Base-by-base conservation (phyloP, 2,329 filamentous ascomycete genomes). In the Penicillium thymicola region DNA sequence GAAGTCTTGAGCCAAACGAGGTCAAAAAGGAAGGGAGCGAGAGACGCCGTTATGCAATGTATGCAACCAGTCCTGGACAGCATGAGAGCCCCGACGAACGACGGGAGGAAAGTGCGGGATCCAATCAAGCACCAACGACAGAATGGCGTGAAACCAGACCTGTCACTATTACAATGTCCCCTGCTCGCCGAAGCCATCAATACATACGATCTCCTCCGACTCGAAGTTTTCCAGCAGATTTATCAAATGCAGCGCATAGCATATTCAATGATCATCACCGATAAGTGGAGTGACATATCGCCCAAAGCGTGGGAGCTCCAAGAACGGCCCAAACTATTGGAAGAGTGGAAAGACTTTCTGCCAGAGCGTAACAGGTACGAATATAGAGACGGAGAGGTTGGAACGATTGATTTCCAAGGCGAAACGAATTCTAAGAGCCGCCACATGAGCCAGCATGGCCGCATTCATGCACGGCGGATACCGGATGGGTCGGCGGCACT, bases 341-440 rank as follows among this genome's bases (percentile, higher is more conserved):
- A 72, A 45, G 79, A 82, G 63, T 83, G 82, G 71, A 67, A 67
- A 13, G 72, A 74, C 40, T 81, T 82, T 55, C 52, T 84, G 8
- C 76, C 76, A 0, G 69, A 70, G 23, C 59, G 62, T 5, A 37
- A 38, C 8, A 14, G 11, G 5, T 2, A 61, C 54, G 27, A 47
- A 18, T 60, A 77, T 10, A 47, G 52, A 28, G 80, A 80, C 59
- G 65, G 59, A 32, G 76, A 71, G 0, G 70, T 68, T 0, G 80
- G 80, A 1, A 53, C 65, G n/a, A 70, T 83, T 10, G 36, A 70
- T 3, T 69, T 82, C 25, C 1, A 65, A 2, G 72, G 71, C 5
- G 21, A 25, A 10, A 71, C 66, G 3, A 51, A 32, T 4, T 68
- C 64, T 55, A 50, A 50, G 3, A 46, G 65, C 14, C 50, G 47